Conservation (phyloP, 768 basidiomycete species). For the Agaricus blazei region DNA sequence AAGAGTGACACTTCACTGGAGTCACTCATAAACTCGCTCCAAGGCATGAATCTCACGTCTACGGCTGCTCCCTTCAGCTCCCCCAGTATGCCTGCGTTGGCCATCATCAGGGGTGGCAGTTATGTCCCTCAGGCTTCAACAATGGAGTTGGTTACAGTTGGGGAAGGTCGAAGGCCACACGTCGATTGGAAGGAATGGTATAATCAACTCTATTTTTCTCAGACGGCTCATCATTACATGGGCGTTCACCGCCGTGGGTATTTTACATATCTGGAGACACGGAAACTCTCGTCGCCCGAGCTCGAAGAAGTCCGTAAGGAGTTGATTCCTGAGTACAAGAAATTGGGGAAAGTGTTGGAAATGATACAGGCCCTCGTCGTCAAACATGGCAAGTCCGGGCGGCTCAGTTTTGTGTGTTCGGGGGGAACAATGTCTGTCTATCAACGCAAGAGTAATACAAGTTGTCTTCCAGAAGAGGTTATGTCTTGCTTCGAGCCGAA, state of each 20-base stretch:
- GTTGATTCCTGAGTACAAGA: conserved; percentile 31
- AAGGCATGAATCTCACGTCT: conserved; percentile 24
- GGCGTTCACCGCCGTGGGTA: conserved; percentile 51
- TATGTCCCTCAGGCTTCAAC: conserved; percentile 37
- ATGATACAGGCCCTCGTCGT: conserved; percentile 45
- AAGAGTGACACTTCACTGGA: conserved; percentile 26
- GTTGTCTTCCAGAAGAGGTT: conserved; percentile 40
- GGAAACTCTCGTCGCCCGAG: conserved; percentile 33
- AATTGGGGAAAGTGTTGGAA: conserved; percentile 32
- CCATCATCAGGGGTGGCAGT: conserved; percentile 25
- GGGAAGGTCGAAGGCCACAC: conserved; percentile 20
- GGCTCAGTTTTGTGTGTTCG: conserved; percentile 52
- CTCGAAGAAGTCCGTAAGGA: conserved; percentile 24
- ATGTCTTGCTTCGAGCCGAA: conserved; percentile 19
- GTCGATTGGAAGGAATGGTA: conserved; percentile 58
- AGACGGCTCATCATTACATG: conserved; percentile 56
- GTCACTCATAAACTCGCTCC: conserved; percentile 29
- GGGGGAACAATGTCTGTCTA: conserved; percentile 44
- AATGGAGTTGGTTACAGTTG: conserved; percentile 43
- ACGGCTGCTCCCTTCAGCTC: conserved; percentile 12
- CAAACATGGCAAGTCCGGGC: conserved; percentile 44
- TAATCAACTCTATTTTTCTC: conserved; percentile 66
- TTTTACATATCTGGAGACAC: conserved; percentile 48
- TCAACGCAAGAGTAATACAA: conserved; percentile 35
- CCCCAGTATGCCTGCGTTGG: conserved; percentile 15